Percentiles rank a stretch among this genome's conserved stretches.
These are phyloP conservation scores for Rutstroemia sp. DNA, from an alignment of 2,329 filamentous ascomycete species.

Conservation along the genomic window DNA sequence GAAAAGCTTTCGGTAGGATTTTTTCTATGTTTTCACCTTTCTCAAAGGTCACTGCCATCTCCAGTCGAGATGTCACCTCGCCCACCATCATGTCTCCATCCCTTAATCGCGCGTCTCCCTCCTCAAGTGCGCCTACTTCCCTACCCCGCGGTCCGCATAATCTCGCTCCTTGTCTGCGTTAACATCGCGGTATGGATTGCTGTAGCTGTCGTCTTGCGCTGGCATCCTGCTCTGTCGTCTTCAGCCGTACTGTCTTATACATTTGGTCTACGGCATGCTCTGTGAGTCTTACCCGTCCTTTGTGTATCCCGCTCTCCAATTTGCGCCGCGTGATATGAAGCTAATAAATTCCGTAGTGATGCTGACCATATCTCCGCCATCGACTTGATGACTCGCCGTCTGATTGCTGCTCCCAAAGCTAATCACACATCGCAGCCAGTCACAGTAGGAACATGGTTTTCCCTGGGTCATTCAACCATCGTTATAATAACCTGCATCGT, in stretches of 20 bases:
- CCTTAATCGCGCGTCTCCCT: conserved; percentile 4
- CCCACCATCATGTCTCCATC: conserved; percentile 6
- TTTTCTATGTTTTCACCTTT: neutral
- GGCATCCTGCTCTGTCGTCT: conserved; percentile 57
- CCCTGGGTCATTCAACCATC: conserved; percentile 86
- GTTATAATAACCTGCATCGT: conserved; percentile 86
- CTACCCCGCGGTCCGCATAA: conserved; percentile 34
- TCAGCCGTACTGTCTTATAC: conserved; percentile 81
- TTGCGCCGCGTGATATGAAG: neutral
- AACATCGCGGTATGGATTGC: conserved; percentile 52
- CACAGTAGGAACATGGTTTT: conserved; percentile 92
- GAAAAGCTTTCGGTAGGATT: neutral
- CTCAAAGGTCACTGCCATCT: neutral
- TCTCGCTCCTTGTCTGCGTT: conserved; percentile 41
- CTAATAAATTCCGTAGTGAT: conserved; percentile 38
- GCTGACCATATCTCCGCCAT: conserved; percentile 90
- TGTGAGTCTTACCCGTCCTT: conserved; percentile 31
- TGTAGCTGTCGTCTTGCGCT: conserved; percentile 44
- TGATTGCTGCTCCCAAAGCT: conserved; percentile 61
- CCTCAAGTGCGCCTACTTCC: conserved; percentile 14
- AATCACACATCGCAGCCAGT: conserved; percentile 59
- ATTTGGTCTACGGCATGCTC: conserved; percentile 84
- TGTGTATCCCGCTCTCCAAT: neutral
- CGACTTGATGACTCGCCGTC: conserved; percentile 85
- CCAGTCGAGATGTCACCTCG: conserved; percentile 2